Percentiles rank a stretch among this genome's conserved stretches.
These are phyloP conservation scores for Hyphopichia homilentoma DNA, from an alignment of 805 yeast species.

Conservation along the genomic window DNA sequence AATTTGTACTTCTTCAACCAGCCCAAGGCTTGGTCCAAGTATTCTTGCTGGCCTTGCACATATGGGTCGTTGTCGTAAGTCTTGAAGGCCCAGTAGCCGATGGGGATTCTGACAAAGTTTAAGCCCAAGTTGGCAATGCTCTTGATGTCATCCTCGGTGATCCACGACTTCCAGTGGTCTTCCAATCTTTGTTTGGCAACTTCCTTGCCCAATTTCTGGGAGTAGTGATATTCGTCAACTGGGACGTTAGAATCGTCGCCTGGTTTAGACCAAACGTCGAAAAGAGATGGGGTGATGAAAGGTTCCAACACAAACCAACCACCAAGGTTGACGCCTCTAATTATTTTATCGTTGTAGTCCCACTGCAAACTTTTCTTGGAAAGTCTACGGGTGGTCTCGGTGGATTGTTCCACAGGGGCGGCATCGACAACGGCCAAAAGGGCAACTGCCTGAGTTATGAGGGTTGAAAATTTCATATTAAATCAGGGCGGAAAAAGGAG, in stretches of 20 bases:
- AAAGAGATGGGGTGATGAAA: conserved; percentile 76
- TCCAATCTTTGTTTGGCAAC: conserved; percentile 50
- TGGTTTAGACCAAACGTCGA: conserved; percentile 43
- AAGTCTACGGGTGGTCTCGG: conserved; percentile 9
- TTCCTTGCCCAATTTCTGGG: conserved; percentile 56
- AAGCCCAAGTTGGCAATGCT: conserved; percentile 61
- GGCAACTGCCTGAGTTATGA: background rate
- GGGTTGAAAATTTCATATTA: background rate
- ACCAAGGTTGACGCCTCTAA: conserved; percentile 77
- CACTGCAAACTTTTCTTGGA: conserved; percentile 18
- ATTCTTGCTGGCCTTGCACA: conserved; percentile 73
- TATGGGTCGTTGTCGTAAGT: conserved; percentile 70
- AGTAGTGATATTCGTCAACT: conserved; percentile 77
- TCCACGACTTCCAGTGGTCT: conserved; percentile 77
- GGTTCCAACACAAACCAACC: conserved; percentile 92
- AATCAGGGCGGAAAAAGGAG: too few relatives aligned
- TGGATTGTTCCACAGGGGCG: background rate
- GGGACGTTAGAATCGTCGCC: conserved; percentile 46
- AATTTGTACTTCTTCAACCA: conserved; percentile 67
- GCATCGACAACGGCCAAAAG: conserved; percentile 1
- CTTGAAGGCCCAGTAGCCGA: conserved; percentile 92
- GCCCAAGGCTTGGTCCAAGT: conserved; percentile 68
- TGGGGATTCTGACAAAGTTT: conserved; percentile 84
- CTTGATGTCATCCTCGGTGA: conserved; percentile 67
- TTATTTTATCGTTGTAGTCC: conserved; percentile 34